Percentiles rank a stretch among this genome's conserved stretches.
phyloP scores from a whole-genome alignment of 306 rosid species.

The Dryas drummondii region DNA sequence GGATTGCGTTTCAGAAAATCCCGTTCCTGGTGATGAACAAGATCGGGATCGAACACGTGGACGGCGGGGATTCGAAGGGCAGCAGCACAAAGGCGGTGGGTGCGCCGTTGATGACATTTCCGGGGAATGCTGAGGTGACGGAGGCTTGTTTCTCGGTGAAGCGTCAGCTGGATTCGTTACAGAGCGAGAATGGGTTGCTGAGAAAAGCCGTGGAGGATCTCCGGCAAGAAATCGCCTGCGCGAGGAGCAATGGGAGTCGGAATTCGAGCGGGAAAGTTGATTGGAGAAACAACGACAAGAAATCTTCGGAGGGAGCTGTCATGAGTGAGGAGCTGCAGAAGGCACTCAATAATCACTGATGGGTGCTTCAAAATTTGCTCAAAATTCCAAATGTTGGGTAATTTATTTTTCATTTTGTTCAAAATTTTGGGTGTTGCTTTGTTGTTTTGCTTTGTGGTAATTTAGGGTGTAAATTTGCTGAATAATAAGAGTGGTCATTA shows the following conservation, averaged over 20 bases:
- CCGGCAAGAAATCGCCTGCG: constrained; percentile 51
- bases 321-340: constrained; percentile 59
- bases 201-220: constrained; percentile 77
- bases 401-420: not conserved
- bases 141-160: constrained; percentile 60
- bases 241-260: constrained; percentile 23
- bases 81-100: not conserved
- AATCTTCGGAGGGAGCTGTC: constrained; percentile 35
- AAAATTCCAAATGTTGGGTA: not conserved
- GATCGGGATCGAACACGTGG: constrained; percentile 83
- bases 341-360: constrained; percentile 21
- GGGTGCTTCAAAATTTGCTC: constrained; percentile 30
- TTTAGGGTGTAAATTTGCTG: too few species aligned
- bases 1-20: constrained; percentile 50
- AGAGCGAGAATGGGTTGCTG: constrained; percentile 62
- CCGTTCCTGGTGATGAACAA: constrained; percentile 88
- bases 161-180: constrained; percentile 66
- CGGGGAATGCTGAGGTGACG: constrained; percentile 45
- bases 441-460: not conserved
- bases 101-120: constrained; percentile 4
- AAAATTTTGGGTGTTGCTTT: not conserved
- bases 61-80: constrained; percentile 36
- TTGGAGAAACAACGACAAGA: constrained; percentile 44
- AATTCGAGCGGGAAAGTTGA: constrained; percentile 28
- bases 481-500: too few species aligned